These are phyloP conservation scores for Adiantum capillusveneris DNA, from an alignment of 75 land plant species.

Conservation along the genomic window DNA sequence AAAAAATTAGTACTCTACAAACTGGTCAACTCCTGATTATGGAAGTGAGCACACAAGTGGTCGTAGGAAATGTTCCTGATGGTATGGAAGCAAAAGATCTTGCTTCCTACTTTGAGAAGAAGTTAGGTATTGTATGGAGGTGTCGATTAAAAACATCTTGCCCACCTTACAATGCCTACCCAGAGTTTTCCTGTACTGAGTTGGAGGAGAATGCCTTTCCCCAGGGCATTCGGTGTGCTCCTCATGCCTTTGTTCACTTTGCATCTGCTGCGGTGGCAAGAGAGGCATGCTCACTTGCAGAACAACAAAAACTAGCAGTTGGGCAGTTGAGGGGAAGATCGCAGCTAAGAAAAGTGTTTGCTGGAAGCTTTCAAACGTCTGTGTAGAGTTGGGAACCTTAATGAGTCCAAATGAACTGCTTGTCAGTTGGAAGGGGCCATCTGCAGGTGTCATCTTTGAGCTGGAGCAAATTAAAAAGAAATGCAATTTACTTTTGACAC, in stretches of 20 bases:
- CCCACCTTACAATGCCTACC: slow-evolving; percentile 40
- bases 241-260: too few relatives aligned
- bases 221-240: too few relatives aligned
- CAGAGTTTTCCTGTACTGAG: too few relatives aligned
- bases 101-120: slow-evolving; percentile 33
- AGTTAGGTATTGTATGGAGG: slow-evolving; percentile 51
- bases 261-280: too few relatives aligned
- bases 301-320: background rate
- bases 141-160: slow-evolving; percentile 67
- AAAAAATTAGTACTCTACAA: too few relatives aligned
- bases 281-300: slow-evolving; percentile 42
- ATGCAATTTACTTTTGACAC: too few relatives aligned
- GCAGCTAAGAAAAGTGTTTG: background rate
- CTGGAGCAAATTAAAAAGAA: too few relatives aligned
- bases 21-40: too few relatives aligned
- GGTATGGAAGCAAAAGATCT: slow-evolving; percentile 40
- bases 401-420: too few relatives aligned
- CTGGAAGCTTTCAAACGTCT: background rate
- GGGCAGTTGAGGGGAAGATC: too few relatives aligned
- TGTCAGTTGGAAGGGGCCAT: too few relatives aligned
- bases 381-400: background rate
- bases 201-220: background rate
- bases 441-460: too few relatives aligned
- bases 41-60: slow-evolving; percentile 37
- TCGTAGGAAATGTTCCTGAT: slow-evolving; percentile 57